Percentiles rank a stretch among this genome's conserved stretches.
Conservation (phyloP, 768 basidiomycete species). For the Sporobolomyces pararoseus region DNA sequence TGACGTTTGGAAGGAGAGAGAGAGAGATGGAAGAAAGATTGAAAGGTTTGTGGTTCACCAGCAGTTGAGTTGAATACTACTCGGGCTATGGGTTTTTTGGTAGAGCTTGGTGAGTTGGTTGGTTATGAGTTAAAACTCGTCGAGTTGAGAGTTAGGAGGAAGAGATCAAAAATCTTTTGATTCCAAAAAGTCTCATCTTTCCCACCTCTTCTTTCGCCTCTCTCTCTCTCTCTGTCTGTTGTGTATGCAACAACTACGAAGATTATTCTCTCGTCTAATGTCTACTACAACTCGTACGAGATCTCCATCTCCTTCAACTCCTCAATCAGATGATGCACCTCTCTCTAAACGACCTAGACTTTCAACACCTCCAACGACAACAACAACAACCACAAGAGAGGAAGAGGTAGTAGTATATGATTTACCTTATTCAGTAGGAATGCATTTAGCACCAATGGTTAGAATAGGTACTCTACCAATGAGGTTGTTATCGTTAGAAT, state of each 20-base stretch:
- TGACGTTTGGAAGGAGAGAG: neutral
- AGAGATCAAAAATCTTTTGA: neutral
- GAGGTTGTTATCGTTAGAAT: conserved; percentile 61
- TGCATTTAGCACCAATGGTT: conserved; percentile 98
- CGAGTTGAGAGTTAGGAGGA: neutral
- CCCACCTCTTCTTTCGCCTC: neutral
- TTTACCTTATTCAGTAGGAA: conserved; percentile 74
- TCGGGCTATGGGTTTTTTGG: too few species aligned
- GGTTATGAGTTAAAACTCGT: neutral
- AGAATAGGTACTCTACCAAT: conserved; percentile 37
- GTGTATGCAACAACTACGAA: neutral
- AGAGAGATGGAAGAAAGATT: neutral
- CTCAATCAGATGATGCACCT: neutral
- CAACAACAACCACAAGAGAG: too few species aligned
- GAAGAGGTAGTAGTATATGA: too few species aligned
- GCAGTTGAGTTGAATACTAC: too few species aligned
- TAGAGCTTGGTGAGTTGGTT: neutral
- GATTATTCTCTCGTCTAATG: neutral
- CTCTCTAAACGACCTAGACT: neutral
- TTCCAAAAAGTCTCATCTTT: neutral
- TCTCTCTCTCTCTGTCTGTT: neutral
- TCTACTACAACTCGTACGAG: conserved; percentile 10
- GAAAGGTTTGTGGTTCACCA: neutral
- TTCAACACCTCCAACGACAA: too few species aligned
- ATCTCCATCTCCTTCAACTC: neutral